phyloP scores from a whole-genome alignment of 495 filamentous ascomycete genomes.

The Mycothermus thermophilus region DNA sequence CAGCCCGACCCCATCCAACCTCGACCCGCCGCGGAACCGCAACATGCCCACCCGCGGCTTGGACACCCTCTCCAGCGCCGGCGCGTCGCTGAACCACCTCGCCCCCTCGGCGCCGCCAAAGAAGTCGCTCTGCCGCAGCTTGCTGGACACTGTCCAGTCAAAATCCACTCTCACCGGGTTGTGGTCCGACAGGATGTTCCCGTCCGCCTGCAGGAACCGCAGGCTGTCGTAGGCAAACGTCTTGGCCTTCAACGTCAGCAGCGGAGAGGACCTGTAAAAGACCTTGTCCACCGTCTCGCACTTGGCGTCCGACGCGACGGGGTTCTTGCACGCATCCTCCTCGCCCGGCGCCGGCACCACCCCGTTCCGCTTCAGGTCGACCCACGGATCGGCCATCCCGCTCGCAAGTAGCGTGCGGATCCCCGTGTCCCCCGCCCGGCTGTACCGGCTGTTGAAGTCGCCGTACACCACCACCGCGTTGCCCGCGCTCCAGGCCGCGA shows the following conservation, averaged over 20 bases:
- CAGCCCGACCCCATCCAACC: slow-evolving; percentile 39
- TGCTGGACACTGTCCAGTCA: slow-evolving; percentile 30
- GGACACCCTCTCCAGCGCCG: slow-evolving; percentile 15
- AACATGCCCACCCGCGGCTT: slow-evolving; percentile 26
- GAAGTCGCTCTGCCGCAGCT: slow-evolving; percentile 33
- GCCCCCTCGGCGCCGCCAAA: slow-evolving; percentile 39
- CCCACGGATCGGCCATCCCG: slow-evolving; percentile 37
- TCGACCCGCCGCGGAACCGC: slow-evolving; percentile 33
- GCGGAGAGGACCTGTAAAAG: slow-evolving; percentile 38
- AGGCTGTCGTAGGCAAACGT: slow-evolving; percentile 35
- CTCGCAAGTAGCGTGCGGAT: slow-evolving; percentile 26
- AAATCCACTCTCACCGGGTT: slow-evolving; percentile 45
- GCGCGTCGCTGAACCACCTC: slow-evolving; percentile 46
- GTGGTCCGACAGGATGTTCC: slow-evolving; percentile 45
- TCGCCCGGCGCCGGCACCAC: slow-evolving; percentile 31
- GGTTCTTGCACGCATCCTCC: slow-evolving; percentile 34
- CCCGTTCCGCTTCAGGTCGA: slow-evolving; percentile 33
- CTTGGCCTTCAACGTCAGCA: slow-evolving; percentile 29
- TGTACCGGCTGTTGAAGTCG: slow-evolving; percentile 47
- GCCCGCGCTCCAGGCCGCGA: slow-evolving; percentile 35
- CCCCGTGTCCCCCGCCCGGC: slow-evolving; percentile 37
- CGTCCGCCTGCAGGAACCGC: slow-evolving; percentile 38
- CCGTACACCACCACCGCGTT: slow-evolving; percentile 47
- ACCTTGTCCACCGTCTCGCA: slow-evolving; percentile 55
- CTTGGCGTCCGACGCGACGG: slow-evolving; percentile 24